Conservation (phyloP, 2,329 filamentous ascomycete genomes). For the Lecanoromycetidae sp. region DNA sequence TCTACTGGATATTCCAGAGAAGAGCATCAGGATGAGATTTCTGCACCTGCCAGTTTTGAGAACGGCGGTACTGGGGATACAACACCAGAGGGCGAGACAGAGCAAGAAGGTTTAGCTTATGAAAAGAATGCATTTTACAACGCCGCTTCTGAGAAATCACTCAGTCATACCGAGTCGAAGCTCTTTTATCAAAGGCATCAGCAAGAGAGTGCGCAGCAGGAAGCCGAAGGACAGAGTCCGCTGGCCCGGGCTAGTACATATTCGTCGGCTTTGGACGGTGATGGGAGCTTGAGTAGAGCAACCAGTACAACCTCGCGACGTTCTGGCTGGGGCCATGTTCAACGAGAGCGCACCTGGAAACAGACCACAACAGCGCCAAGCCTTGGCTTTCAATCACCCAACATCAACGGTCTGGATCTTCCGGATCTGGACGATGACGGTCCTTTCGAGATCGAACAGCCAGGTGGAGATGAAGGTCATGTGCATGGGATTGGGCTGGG, state of each 20-base stretch:
- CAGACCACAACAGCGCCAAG: neutral
- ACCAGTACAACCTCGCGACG: constrained; percentile 30
- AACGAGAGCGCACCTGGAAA: constrained; percentile 1
- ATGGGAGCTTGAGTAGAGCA: constrained; percentile 23
- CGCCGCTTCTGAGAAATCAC: constrained; percentile 81
- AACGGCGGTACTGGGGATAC: neutral
- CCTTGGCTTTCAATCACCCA: constrained; percentile 1
- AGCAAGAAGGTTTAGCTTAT: constrained; percentile 1
- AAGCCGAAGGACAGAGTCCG: constrained; percentile 29
- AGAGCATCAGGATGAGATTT: neutral
- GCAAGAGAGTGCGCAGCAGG: constrained; percentile 40
- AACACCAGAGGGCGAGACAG: constrained; percentile 3
- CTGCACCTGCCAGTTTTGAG: neutral
- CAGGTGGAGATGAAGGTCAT: neutral
- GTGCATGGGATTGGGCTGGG: constrained; percentile 3
- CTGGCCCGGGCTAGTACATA: constrained; percentile 34
- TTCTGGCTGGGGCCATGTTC: constrained; percentile 1
- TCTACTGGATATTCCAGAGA: neutral
- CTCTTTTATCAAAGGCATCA: constrained; percentile 89
- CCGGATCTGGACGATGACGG: neutral
- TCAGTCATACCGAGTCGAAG: constrained; percentile 89
- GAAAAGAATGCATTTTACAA: constrained; percentile 80
- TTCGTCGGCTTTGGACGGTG: constrained; percentile 29
- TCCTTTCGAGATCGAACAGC: constrained; percentile 2
- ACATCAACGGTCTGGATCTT: neutral